Evolutionary conservation across 768 basidiomycete species (phyloP), one percentile per base, ranked within the genome.

Genomic region (Suillus americanus): DNA sequence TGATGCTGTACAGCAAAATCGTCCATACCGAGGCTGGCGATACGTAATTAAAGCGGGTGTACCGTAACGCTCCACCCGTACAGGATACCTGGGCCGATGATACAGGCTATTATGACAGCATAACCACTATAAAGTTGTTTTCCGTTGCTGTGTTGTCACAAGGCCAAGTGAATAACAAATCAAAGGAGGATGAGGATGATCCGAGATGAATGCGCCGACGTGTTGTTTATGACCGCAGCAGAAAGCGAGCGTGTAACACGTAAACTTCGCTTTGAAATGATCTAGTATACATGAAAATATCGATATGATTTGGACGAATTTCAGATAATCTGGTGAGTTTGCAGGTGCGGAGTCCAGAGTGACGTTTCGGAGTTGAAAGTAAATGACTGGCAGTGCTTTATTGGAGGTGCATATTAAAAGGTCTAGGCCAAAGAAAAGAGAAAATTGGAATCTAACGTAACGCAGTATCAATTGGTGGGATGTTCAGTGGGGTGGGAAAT

Each of bases 201-300:
- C 48, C 48, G 48, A 28, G 14, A 16, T 25, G 25, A 20, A 20
- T 20, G 8, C 18, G 8, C 20, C 8, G 3, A 20, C 18, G 9
- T 43, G 18, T 20, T 50, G 48, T 16, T 50, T 7, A 51, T 16
- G 45, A 8, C 14, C 14, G 14, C 25, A 50, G 25, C 48, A 50
- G 48, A 28, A 28, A 14, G 35, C 23, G 35, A 14, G 12, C 35
- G 14, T 18, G 63, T 67, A 66, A 71, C 30, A 30, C 30, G 30
- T 30, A 30, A 30, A 70, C 28, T 16, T 16, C 23, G 12, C 23
- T 43, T 23, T 5, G 9, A 30, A n/a, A n/a, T n/a, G n/a, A n/a
- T n/a, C n/a, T n/a, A n/a, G n/a, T n/a, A n/a, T n/a, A n/a, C n/a
- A n/a, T n/a, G n/a, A n/a, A n/a, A n/a, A n/a, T n/a, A n/a, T n/a